Conservation (phyloP, 2,329 filamentous ascomycete species). For the Trichoderma breve region DNA sequence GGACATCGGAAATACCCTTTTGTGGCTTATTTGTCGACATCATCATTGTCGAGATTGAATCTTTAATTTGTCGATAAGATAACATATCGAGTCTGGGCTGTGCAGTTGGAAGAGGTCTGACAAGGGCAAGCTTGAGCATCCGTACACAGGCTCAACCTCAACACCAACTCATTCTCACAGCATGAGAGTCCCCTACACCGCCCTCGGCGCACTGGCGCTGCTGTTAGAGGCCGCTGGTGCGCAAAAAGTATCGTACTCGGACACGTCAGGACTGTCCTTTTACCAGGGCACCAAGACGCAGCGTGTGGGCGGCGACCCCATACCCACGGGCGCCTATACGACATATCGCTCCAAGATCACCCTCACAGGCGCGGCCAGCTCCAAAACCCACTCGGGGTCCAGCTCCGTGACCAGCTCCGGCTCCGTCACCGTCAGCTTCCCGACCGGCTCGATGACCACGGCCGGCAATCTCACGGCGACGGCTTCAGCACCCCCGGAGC, state of each 20-base stretch:
- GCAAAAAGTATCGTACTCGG: slow-evolving; percentile 32
- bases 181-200: slow-evolving; percentile 14
- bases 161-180: not conserved
- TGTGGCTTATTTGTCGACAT: not conserved
- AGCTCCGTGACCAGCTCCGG: slow-evolving; percentile 20
- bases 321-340: slow-evolving; percentile 45
- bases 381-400: slow-evolving; percentile 15
- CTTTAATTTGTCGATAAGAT: not conserved
- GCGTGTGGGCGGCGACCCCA: slow-evolving; percentile 36
- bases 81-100: not conserved
- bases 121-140: not conserved
- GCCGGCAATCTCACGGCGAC: slow-evolving; percentile 42
- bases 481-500: slow-evolving; percentile 32
- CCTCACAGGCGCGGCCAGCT: slow-evolving; percentile 30
- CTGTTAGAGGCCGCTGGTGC: slow-evolving; percentile 27
- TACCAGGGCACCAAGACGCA: slow-evolving; percentile 39
- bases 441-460: slow-evolving; percentile 41
- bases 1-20: not conserved
- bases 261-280: slow-evolving; percentile 37
- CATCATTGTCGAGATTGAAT: not conserved
- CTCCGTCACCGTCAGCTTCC: slow-evolving; percentile 33
- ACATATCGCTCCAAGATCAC: slow-evolving; percentile 45
- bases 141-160: not conserved
- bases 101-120: not conserved
- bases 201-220: slow-evolving; percentile 28